Percentiles rank a stretch among this genome's conserved stretches.
Evolutionary conservation across 495 filamentous ascomycete species (phyloP).

Genomic region (Tetracladium setigerum): DNA sequence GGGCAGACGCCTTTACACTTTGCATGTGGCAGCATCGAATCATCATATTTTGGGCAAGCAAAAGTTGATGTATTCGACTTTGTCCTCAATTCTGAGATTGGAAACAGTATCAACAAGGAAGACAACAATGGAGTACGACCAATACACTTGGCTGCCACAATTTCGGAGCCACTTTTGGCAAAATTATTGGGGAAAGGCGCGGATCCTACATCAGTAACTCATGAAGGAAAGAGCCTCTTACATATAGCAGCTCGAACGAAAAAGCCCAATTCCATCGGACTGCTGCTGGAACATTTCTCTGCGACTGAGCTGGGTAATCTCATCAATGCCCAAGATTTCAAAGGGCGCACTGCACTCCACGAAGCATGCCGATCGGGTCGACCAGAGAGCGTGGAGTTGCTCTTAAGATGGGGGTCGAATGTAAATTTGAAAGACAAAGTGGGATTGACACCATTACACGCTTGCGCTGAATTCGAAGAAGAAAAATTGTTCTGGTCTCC

Average conservation of each 20-base stretch:
- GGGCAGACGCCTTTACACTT: conserved; percentile 23
- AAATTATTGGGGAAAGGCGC: conserved; percentile 28
- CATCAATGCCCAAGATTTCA: conserved; percentile 16
- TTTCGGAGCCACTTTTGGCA: conserved; percentile 22
- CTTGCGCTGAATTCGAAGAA: conserved; percentile 7
- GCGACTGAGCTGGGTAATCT: conserved; percentile 1
- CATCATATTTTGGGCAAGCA: background rate
- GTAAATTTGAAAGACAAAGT: conserved; percentile 2
- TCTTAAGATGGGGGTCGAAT: conserved; percentile 29
- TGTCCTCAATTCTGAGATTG: background rate
- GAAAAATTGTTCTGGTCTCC: background rate
- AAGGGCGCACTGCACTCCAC: conserved; percentile 25
- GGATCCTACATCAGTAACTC: conserved; percentile 17
- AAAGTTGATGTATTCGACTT: background rate
- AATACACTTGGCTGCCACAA: conserved; percentile 29
- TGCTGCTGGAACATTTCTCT: conserved; percentile 25
- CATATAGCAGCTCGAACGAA: conserved; percentile 31
- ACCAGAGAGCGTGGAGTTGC: conserved; percentile 25
- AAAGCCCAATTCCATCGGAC: conserved; percentile 29
- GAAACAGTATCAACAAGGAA: conserved; percentile 13
- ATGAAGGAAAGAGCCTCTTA: conserved; percentile 27
- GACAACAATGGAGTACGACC: conserved; percentile 6
- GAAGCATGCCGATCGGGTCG: conserved; percentile 31
- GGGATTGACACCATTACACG: conserved; percentile 6
- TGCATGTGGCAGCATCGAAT: conserved; percentile 7